Base-by-base conservation (phyloP, 306 rosid genomes). In the Vigna hirtella region DNA sequence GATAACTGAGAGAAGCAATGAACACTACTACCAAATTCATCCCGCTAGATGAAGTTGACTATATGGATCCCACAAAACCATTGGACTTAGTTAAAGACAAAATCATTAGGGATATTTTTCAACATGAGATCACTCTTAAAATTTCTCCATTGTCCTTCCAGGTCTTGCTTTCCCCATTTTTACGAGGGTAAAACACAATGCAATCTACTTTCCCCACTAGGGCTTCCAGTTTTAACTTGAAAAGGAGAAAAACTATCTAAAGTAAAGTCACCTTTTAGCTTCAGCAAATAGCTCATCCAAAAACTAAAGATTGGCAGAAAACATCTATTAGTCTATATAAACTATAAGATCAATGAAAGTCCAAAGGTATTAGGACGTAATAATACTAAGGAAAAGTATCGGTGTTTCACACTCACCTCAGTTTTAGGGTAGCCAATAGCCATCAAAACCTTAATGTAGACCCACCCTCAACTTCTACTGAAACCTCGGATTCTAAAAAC, bases 1-100 rank as follows among this genome's bases (percentile, higher is more conserved):
- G 55, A 63, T 73, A 67, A 50, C 4, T 22, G 42, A 17, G 72
- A 72, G 72, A 78, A 38, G 43, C 63, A 80, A 53, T 45, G 63
- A 58, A 36, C 45, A 40, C 45, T 40, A 7, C 9, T 40, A 40
- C 9, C 11, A 8, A 40, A 7, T 40, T 8, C 45, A 43, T 43
- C 49, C 49, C 49, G 11, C 49, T 10, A 43, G 10, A 40, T 40
- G 47, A 42, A 9, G 13, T 42, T 42, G 50, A 3, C 50, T 45
- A 12, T 45, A 45, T 12, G 50, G 50, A 45, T 45, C 50, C 3
- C 50, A 3, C 49, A 42, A 42, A 3, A 9, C 28, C 28, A 53
- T 17, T 17, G 28, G 13, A 16, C 12, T 57, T 6, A 2, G 8
- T 57, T 57, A 20, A 57, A 57, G 61, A 20, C 11, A 28, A 20